These are phyloP conservation scores for Leccinum ochraceum DNA, from an alignment of 768 basidiomycete species.

Conservation along the genomic window DNA sequence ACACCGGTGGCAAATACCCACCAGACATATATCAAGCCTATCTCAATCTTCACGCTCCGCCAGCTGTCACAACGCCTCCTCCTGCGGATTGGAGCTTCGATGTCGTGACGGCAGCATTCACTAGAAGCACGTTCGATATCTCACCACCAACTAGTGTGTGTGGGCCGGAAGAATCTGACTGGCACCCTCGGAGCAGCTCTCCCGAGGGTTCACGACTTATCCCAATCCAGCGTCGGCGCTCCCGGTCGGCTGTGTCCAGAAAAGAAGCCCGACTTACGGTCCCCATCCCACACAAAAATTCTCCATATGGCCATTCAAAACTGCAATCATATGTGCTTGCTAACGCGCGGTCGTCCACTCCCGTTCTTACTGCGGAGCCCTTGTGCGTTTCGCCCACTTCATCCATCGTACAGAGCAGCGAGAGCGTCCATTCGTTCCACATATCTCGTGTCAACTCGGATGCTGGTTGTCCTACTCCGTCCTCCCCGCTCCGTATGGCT, in stretches of 20 bases:
- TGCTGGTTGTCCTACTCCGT: conserved; percentile 22
- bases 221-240: conserved; percentile 35
- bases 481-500: conserved; percentile 28
- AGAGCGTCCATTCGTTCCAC: conserved; percentile 27
- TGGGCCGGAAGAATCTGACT: conserved; percentile 15
- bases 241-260: conserved; percentile 35
- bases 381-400: conserved; percentile 28
- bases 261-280: conserved; percentile 30
- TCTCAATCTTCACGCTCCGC: conserved; percentile 14
- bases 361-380: conserved; percentile 30
- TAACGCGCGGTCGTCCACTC: conserved; percentile 28
- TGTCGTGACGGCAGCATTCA: conserved; percentile 23
- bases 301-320: conserved; percentile 34
- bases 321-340: conserved; percentile 30
- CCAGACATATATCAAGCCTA: conserved; percentile 34
- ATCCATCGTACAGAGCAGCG: conserved; percentile 27
- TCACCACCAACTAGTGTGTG: conserved; percentile 9
- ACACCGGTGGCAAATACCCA: conserved; percentile 35
- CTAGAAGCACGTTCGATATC: conserved; percentile 26
- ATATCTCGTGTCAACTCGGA: conserved; percentile 23
- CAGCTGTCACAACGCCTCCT: conserved; percentile 13
- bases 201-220: conserved; percentile 13
- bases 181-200: conserved; percentile 9
- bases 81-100: conserved; percentile 5
- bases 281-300: conserved; percentile 29